Percentiles rank a stretch among this genome's conserved stretches.
Evolutionary conservation across 495 filamentous ascomycete genomes (phyloP).

Genomic region (Cercophora samala): DNA sequence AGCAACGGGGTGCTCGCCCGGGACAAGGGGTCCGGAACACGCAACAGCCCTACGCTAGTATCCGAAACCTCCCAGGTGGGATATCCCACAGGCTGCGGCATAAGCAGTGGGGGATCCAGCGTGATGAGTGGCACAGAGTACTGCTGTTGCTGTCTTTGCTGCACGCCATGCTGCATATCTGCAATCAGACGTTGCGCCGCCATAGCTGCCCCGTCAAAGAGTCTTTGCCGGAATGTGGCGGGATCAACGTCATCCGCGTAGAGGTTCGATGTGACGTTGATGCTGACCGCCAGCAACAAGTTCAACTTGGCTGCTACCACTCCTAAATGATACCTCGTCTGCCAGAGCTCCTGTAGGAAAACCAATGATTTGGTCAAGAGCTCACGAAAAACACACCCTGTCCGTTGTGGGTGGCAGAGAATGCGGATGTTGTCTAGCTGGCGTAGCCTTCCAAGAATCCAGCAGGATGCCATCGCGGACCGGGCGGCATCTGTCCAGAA

Average conservation of each 20-base stretch:
- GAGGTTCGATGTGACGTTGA: slow-evolving; percentile 14
- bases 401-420: slow-evolving; percentile 17
- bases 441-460: slow-evolving; percentile 13
- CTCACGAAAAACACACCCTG: slow-evolving; percentile 16
- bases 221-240: background rate
- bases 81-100: background rate
- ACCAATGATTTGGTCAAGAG: slow-evolving; percentile 11
- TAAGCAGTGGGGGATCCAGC: background rate
- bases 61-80: slow-evolving; percentile 2
- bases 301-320: slow-evolving; percentile 16
- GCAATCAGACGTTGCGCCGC: slow-evolving; percentile 13
- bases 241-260: slow-evolving; percentile 6
- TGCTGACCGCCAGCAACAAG: slow-evolving; percentile 11
- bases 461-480: slow-evolving; percentile 18
- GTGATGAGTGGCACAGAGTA: background rate
- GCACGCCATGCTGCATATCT: slow-evolving; percentile 15
- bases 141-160: slow-evolving; percentile 8
- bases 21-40: background rate
- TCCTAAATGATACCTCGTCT: slow-evolving; percentile 17
- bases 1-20: slow-evolving; percentile 9
- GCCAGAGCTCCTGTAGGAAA: slow-evolving; percentile 13
- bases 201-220: slow-evolving; percentile 13
- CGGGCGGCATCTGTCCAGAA: slow-evolving; percentile 23
- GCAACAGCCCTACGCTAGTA: background rate
- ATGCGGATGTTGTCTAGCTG: slow-evolving; percentile 5